Evolutionary conservation across 352 stramenopile species (phyloP).

Genomic region (Pythium insidiosum): DNA sequence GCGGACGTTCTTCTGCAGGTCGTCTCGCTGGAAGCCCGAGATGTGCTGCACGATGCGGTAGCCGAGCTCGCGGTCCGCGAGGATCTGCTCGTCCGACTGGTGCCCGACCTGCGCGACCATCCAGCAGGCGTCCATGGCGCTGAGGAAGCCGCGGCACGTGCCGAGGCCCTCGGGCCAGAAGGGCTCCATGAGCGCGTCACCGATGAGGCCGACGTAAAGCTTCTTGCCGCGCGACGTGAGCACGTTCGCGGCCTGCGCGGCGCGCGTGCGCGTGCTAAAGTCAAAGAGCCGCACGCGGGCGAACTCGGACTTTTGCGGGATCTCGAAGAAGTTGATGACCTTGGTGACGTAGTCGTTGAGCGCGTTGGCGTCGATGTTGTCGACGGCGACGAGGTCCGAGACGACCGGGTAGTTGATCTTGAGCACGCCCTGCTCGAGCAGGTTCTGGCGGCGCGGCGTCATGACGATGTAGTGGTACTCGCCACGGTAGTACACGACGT

Average conservation of each 20-base stretch:
- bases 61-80: constrained; percentile 67
- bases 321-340: constrained; percentile 62
- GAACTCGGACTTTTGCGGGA: constrained; percentile 62
- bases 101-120: constrained; percentile 69
- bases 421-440: constrained; percentile 65
- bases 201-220: constrained; percentile 70
- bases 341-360: constrained; percentile 61
- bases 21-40: constrained; percentile 59
- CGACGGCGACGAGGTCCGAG: constrained; percentile 48
- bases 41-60: constrained; percentile 74
- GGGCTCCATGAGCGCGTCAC: constrained; percentile 75
- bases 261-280: constrained; percentile 72
- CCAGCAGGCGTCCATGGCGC: constrained; percentile 67
- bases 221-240: constrained; percentile 61
- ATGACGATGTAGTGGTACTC: constrained; percentile 86
- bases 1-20: constrained; percentile 76
- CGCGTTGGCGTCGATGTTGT: constrained; percentile 52
- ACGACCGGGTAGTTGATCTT: constrained; percentile 61
- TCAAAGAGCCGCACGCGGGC: constrained; percentile 72
- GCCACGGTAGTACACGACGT: constrained; percentile 82
- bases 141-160: constrained; percentile 76
- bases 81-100: constrained; percentile 59
- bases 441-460: constrained; percentile 69
- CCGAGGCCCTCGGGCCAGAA: constrained; percentile 83
- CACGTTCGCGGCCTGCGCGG: constrained; percentile 65